These are phyloP conservation scores for Podaxis sp. DNA, from an alignment of 768 basidiomycete genomes.

Conservation along the genomic window DNA sequence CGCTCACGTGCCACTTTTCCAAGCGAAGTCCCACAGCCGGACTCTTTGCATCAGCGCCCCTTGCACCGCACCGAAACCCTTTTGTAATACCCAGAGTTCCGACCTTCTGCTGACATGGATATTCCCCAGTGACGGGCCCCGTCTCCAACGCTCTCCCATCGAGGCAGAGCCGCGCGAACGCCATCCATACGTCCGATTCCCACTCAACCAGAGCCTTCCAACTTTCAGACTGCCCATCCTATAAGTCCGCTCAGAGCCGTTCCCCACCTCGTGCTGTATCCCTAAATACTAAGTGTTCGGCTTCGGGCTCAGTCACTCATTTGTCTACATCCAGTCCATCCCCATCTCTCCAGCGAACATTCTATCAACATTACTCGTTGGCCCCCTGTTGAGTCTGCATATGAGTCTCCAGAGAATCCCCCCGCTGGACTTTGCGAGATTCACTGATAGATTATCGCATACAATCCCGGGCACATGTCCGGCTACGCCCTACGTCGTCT, in stretches of 20 bases:
- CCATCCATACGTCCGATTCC: neutral
- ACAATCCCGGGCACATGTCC: constrained; percentile 37
- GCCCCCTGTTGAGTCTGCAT: constrained; percentile 20
- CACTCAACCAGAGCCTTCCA: constrained; percentile 2
- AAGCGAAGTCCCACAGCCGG: constrained; percentile 22
- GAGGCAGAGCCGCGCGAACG: neutral
- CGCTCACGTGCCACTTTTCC: neutral
- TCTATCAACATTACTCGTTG: constrained; percentile 31
- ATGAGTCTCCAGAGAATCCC: constrained; percentile 21
- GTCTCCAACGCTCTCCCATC: constrained; percentile 8
- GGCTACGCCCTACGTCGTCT: constrained; percentile 44
- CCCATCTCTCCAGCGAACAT: constrained; percentile 30
- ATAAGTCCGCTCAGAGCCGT: constrained; percentile 29
- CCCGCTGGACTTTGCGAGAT: constrained; percentile 38
- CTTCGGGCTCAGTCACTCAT: constrained; percentile 51
- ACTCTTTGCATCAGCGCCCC: constrained; percentile 24
- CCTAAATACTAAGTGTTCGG: constrained; percentile 40
- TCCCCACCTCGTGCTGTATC: constrained; percentile 39
- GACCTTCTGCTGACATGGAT: constrained; percentile 8
- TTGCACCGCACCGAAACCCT: constrained; percentile 10
- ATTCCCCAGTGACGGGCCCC: constrained; percentile 6
- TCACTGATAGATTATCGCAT: constrained; percentile 15
- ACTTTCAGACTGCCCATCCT: constrained; percentile 14
- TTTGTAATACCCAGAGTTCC: neutral
- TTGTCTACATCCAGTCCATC: constrained; percentile 37